Conservation (phyloP, 495 filamentous ascomycete species). For the Tuber calosporum region DNA sequence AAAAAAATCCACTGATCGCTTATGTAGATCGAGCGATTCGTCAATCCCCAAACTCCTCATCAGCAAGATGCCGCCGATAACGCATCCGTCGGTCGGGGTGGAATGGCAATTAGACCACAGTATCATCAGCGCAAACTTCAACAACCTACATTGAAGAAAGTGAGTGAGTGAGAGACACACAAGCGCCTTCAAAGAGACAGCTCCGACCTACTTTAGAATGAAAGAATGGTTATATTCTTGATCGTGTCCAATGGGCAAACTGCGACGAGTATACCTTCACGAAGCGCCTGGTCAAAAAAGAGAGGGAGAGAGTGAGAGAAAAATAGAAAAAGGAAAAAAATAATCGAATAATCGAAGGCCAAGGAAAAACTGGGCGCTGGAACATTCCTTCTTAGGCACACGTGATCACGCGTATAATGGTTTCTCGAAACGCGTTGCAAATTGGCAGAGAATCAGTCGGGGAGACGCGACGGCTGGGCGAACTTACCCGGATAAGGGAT, state of each 20-base stretch:
- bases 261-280: not conserved
- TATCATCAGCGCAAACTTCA: not conserved
- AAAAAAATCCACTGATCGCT: not conserved
- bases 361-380: not conserved
- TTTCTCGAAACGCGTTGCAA: not conserved
- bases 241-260: not conserved
- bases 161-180: not conserved
- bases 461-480: slow-evolving; percentile 7
- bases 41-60: slow-evolving; percentile 6
- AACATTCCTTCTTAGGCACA: not conserved
- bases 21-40: slow-evolving; percentile 7
- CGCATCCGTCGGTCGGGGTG: not conserved
- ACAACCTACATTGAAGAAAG: not conserved
- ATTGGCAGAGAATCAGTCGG: not conserved
- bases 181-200: not conserved
- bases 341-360: not conserved
- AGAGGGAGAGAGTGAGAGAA: not conserved
- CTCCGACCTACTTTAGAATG: not conserved
- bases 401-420: not conserved
- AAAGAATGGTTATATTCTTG: not conserved
- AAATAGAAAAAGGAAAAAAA: not conserved
- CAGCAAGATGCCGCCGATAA: slow-evolving; percentile 5
- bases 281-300: not conserved
- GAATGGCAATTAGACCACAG: not conserved
- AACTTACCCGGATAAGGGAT: slow-evolving; percentile 5